Conservation (phyloP, 805 yeast genomes). For the Pichia cephalocereana region DNA sequence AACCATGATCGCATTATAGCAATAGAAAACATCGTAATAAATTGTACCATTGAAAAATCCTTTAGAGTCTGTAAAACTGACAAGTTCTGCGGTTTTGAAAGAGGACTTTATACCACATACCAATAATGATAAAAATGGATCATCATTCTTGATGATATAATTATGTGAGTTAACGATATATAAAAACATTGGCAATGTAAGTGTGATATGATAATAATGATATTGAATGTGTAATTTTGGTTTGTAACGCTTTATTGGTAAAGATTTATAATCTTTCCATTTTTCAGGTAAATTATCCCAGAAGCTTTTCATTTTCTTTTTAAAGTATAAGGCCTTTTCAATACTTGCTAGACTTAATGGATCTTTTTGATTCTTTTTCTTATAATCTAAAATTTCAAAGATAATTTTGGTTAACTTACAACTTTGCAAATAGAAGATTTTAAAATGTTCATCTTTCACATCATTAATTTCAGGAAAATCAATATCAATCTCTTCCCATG, state of each 20-base stretch:
- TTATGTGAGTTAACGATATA: conserved; percentile 30
- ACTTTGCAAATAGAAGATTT: conserved; percentile 26
- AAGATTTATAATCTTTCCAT: conserved; percentile 26
- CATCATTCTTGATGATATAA: conserved; percentile 29
- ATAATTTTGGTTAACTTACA: conserved; percentile 30
- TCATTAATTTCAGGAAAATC: conserved; percentile 28
- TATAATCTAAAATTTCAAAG: conserved; percentile 32
- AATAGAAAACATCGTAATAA: conserved; percentile 36
- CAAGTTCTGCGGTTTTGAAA: conserved; percentile 29
- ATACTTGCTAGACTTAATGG: conserved; percentile 32
- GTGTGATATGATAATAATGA: conserved; percentile 32
- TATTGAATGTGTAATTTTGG: conserved; percentile 33
- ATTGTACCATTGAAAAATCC: conserved; percentile 37
- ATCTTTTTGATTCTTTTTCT: conserved; percentile 28
- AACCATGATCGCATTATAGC: conserved; percentile 34
- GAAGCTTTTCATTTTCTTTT: conserved; percentile 27
- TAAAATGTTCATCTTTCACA: conserved; percentile 23
- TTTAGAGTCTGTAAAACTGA: conserved; percentile 26
- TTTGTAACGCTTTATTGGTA: conserved; percentile 30
- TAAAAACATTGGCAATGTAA: conserved; percentile 35
- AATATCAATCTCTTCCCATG: conserved; percentile 36
- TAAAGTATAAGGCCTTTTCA: conserved; percentile 31
- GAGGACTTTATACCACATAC: conserved; percentile 34
- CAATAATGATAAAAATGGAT: conserved; percentile 32
- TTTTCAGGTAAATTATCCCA: conserved; percentile 26